Evolutionary conservation across 2,329 filamentous ascomycete genomes (phyloP).

Genomic region (Colletotrichum orchidophilum): DNA sequence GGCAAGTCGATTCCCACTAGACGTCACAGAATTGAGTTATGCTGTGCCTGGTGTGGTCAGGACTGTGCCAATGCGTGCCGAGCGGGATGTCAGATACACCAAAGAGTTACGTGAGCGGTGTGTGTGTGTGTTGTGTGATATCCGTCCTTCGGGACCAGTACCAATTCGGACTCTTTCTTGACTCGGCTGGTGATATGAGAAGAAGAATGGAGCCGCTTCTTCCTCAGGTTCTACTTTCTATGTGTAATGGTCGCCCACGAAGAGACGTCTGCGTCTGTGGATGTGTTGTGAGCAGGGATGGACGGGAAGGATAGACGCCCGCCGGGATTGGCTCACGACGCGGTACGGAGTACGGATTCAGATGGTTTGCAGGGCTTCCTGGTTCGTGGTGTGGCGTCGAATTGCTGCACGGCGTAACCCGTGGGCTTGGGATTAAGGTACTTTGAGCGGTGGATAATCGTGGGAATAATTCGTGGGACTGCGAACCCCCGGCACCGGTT

Average conservation of each 20-base stretch:
- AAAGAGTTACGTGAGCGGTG: not conserved
- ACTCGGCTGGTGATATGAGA: not conserved
- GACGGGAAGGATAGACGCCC: conserved; percentile 10
- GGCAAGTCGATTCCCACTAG: not conserved
- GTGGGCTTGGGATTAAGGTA: not conserved
- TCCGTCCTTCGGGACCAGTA: not conserved
- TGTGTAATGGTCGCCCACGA: conserved; percentile 8
- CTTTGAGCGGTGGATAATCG: not conserved
- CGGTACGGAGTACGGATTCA: conserved; percentile 17
- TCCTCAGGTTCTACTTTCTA: not conserved
- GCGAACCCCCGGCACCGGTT: not conserved
- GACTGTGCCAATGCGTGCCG: not conserved
- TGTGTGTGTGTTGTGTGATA: not conserved
- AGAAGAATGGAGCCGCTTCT: not conserved
- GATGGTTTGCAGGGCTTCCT: not conserved
- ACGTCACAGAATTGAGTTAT: not conserved
- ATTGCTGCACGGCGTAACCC: conserved; percentile 4
- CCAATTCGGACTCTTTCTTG: conserved; percentile 2
- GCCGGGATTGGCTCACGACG: conserved; percentile 25
- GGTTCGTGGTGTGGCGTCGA: not conserved
- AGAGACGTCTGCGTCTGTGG: not conserved
- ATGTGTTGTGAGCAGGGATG: conserved; percentile 23
- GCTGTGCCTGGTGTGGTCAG: not conserved
- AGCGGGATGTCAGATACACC: not conserved
- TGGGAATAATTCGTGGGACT: not conserved